Percentiles rank a stretch among this genome's conserved stretches.
These are phyloP conservation scores for Mycena floridula DNA, from an alignment of 768 basidiomycete genomes.

Conservation along the genomic window DNA sequence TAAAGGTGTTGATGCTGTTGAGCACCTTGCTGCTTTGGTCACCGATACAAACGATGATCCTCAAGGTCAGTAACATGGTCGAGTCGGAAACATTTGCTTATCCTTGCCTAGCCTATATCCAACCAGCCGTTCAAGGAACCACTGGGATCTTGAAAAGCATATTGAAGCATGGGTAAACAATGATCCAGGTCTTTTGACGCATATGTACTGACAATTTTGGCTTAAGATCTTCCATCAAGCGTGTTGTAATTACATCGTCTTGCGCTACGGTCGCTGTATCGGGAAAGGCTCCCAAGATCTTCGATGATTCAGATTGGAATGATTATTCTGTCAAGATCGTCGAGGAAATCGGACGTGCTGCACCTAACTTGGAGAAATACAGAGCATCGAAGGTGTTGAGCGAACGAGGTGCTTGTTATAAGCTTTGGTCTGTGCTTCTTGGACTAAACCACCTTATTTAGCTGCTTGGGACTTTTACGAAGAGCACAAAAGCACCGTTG, in stretches of 20 bases:
- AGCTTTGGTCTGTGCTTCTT: no score
- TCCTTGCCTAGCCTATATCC: neutral
- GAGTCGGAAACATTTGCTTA: neutral
- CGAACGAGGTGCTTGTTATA: slow-evolving; percentile 43
- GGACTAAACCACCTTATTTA: no score
- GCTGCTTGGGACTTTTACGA: slow-evolving; percentile 38
- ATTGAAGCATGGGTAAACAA: slow-evolving; percentile 27
- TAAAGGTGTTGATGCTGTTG: neutral
- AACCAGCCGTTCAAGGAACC: slow-evolving; percentile 18
- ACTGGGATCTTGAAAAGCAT: slow-evolving; percentile 25
- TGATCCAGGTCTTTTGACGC: neutral
- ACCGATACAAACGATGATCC: neutral
- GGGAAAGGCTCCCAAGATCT: slow-evolving; percentile 24
- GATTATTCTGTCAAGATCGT: slow-evolving; percentile 35
- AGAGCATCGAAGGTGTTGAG: slow-evolving; percentile 59
- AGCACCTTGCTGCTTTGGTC: neutral
- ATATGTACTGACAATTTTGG: neutral
- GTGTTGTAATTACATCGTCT: slow-evolving; percentile 67
- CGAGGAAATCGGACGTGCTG: slow-evolving; percentile 42
- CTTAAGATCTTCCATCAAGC: slow-evolving; percentile 42
- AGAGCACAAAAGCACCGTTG: slow-evolving; percentile 29
- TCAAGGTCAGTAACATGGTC: neutral
- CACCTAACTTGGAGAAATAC: slow-evolving; percentile 39
- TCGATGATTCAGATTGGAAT: slow-evolving; percentile 59
- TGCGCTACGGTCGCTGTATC: slow-evolving; percentile 31